Base-by-base conservation (phyloP, 108 stramenopile genomes). In the Pseudonitzschia pungens region DNA sequence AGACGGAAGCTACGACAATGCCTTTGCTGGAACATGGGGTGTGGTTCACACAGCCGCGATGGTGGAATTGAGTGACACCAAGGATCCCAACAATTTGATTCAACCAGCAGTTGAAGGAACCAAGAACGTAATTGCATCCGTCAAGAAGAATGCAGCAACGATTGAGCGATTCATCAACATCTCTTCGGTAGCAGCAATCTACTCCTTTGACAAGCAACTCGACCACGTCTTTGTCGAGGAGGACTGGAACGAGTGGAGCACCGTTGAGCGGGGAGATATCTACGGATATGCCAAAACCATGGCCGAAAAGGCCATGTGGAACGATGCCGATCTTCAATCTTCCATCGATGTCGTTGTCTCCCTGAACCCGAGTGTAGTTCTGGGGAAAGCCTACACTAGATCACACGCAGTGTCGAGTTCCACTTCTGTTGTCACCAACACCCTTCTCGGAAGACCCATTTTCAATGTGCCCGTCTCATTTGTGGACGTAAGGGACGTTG, bases 241-340 rank as follows among this genome's bases (percentile, higher is more conserved):
- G n/a, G 60, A 62, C 20, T 62, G 60, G 60, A 62, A 62, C 36
- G 29, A 26, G n/a, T 62, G 60, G 60, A 40, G 60, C 36, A 62
- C 60, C 5, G 12, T n/a, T 2, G 60, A 62, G 31, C 29, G 32
- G n/a, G 60, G 60, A n/a, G 60, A 62, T 33, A 18, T 28, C 15
- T 62, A 62, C 20, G 60, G 60, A 41, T 62, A 62, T 18, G 33
- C 60, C 32, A 62, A 62, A 33, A 62, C 60, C n/a, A 11, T 18
- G 36, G 33, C 33, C 26, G 60, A 62, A 40, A 62, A 62, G 16
- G n/a, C 18, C 27, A 5, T 62, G 0, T 62, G 29, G 29, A 33
- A 31, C 18, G 60, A 62, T n/a, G 60, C 26, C 26, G 60, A 62
- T 40, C 36, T 62, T 4, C 12, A n/a, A 3, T 33, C 29, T 16